Conservation (phyloP, 2,329 filamentous ascomycete species). For the Aspergillus terreus region DNA sequence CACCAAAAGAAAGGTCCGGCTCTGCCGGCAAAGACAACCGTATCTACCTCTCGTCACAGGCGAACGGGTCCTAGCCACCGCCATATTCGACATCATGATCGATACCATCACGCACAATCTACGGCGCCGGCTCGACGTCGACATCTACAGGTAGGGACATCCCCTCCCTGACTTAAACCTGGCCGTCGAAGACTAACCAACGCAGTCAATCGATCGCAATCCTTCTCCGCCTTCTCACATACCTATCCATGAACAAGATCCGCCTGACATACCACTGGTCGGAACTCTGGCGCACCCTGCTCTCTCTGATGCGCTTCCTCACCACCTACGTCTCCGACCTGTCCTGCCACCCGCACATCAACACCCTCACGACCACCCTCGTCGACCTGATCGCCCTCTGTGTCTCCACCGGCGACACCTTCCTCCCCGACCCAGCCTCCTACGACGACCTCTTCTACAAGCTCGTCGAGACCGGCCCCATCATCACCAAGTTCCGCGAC, state of each 20-base stretch:
- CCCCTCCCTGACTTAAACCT: background rate
- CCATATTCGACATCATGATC: constrained; percentile 79
- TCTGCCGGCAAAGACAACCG: constrained; percentile 86
- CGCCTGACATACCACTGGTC: constrained; percentile 90
- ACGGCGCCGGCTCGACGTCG: constrained; percentile 75
- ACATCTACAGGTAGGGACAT: constrained; percentile 65
- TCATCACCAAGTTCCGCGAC: constrained; percentile 76
- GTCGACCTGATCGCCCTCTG: constrained; percentile 81
- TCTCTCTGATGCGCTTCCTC: constrained; percentile 85
- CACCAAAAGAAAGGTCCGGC: constrained; percentile 66
- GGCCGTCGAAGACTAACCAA: background rate
- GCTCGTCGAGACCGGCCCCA: constrained; percentile 84
- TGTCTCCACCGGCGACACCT: constrained; percentile 81
- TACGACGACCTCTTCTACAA: constrained; percentile 99
- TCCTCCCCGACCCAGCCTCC: constrained; percentile 78
- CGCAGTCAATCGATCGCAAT: constrained; percentile 69
- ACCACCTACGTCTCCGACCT: constrained; percentile 81
- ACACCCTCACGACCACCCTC: constrained; percentile 69
- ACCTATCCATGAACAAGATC: constrained; percentile 76
- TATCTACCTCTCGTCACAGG: constrained; percentile 71
- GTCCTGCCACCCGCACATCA: constrained; percentile 63
- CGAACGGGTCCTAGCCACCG: constrained; percentile 69
- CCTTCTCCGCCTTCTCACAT: constrained; percentile 75
- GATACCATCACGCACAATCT: constrained; percentile 95
- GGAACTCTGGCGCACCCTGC: constrained; percentile 84